Evolutionary conservation across 2,329 filamentous ascomycete genomes (phyloP), one percentile per base, ranked within the genome.

Genomic region (Cercospora canescens): DNA sequence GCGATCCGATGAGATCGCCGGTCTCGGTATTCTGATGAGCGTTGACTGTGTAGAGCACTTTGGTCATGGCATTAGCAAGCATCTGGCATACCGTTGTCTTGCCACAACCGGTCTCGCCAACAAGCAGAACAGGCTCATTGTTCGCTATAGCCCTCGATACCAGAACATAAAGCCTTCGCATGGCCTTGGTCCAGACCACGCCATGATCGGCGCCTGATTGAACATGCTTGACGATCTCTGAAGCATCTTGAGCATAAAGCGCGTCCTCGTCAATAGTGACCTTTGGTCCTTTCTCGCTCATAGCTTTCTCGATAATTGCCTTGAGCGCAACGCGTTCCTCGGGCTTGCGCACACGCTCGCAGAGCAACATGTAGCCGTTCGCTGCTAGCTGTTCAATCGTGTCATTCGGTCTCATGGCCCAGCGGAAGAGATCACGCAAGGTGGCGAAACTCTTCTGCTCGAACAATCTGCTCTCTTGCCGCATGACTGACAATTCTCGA

Each of bases 21-120:
- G 96, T 98, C 78, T 99, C 96, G 0, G 95, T 94, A 71, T 99
- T 99, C 72, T 98, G 94, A 79, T 99, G 96, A 2, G 96, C 95
- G 76, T 99, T 99, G 74, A 99, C 90, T 72, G 94, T 95, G 71
- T 94, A 89, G 41, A 99, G 82, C 69, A 91, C 83, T 73, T 90
- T 93, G 16, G 84, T 83, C 68, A 92, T 85, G 4, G 92, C 90
- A 74, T 96, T 91, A 3, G 95, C 93, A 61, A 98, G 85, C 76
- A 97, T 86, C 77, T 99, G 95, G 71, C 93, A 96, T 6, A 99
- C 91, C 2, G 94, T 97, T 0, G 95, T 99, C 81, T 99, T 99
- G 67, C 96, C 95, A 75, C 94, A 98, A 6, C 95, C 95, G 18
- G 95, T 99, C 77, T 99, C 96, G 68, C 95, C 95, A 12, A 99